Conservation (phyloP, 257 asterid species). For the Solanum stenotomum region DNA sequence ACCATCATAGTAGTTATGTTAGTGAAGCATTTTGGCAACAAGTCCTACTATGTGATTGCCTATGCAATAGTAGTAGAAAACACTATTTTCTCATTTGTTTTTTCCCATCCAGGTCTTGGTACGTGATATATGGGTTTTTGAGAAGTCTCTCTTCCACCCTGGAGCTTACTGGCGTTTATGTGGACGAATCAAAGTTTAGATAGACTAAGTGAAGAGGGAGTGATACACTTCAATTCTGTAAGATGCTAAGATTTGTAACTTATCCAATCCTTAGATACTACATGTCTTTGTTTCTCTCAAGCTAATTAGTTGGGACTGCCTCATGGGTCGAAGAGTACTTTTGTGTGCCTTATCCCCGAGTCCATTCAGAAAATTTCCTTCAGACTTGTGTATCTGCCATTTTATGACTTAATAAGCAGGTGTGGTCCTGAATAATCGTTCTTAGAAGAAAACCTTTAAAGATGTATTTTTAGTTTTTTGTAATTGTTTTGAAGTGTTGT, state of each 20-base stretch:
- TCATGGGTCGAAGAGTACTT: not conserved
- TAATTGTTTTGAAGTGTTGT: not conserved
- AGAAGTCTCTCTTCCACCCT: constrained; percentile 74
- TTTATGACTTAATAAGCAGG: not conserved
- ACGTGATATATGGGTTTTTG: constrained; percentile 94
- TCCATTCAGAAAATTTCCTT: not conserved
- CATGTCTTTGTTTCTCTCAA: not conserved
- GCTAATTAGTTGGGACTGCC: not conserved
- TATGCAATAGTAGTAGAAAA: not conserved
- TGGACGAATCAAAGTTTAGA: constrained; percentile 65
- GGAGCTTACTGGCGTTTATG: constrained; percentile 95
- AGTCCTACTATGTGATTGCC: not conserved
- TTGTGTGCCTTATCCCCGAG: not conserved
- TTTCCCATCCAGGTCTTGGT: constrained; percentile 54
- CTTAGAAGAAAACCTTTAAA: not conserved
- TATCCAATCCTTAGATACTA: not conserved
- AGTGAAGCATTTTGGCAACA: not conserved
- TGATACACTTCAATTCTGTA: not conserved
- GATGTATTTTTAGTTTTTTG: not conserved
- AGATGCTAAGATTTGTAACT: not conserved
- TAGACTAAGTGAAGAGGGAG: not conserved
- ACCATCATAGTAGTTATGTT: not conserved
- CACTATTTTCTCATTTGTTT: not conserved
- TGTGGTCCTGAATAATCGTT: not conserved
- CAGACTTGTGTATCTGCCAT: not conserved